Conservation (phyloP, 192 early-diverging fungal species). For the Backusella westeae region DNA sequence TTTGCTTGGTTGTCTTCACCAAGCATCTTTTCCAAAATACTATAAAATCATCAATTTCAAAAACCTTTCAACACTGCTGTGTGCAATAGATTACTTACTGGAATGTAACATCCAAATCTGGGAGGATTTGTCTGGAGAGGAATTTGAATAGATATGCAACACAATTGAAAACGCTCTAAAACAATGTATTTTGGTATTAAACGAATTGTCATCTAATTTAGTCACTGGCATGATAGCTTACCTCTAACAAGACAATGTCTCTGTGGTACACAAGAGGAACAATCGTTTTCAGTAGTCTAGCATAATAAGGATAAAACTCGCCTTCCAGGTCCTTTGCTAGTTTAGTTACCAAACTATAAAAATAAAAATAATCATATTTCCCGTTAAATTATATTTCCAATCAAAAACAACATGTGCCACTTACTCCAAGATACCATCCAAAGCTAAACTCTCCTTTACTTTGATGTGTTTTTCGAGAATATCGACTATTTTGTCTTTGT, state of each 20-base stretch:
- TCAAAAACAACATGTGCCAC: background rate
- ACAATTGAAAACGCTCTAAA: constrained; percentile 76
- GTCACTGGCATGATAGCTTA: constrained; percentile 15
- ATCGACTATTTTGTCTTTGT: constrained; percentile 76
- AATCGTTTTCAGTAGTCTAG: constrained; percentile 62
- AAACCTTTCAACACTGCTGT: too few relatives aligned
- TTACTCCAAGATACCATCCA: constrained; percentile 85
- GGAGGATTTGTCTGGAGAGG: constrained; percentile 64
- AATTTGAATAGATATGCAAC: constrained; percentile 93
- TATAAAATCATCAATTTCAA: constrained; percentile 14
- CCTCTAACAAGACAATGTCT: constrained; percentile 78
- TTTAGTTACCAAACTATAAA: constrained; percentile 65
- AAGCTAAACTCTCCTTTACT: constrained; percentile 59
- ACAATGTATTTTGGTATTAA: background rate
- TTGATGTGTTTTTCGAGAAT: constrained; percentile 65
- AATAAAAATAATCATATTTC: background rate
- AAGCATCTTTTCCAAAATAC: constrained; percentile 72
- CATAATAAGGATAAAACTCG: constrained; percentile 82
- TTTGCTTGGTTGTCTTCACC: constrained; percentile 64
- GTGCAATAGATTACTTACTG: constrained; percentile 37
- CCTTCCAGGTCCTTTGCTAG: constrained; percentile 91
- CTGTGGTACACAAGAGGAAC: constrained; percentile 62
- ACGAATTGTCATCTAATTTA: background rate
- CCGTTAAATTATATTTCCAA: background rate
- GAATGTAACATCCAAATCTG: constrained; percentile 73